A percentile compares a stretch with the other conserved stretches of the same genome.
phyloP scores from a whole-genome alignment of 768 basidiomycete genomes.

The Amanita rimosa region DNA sequence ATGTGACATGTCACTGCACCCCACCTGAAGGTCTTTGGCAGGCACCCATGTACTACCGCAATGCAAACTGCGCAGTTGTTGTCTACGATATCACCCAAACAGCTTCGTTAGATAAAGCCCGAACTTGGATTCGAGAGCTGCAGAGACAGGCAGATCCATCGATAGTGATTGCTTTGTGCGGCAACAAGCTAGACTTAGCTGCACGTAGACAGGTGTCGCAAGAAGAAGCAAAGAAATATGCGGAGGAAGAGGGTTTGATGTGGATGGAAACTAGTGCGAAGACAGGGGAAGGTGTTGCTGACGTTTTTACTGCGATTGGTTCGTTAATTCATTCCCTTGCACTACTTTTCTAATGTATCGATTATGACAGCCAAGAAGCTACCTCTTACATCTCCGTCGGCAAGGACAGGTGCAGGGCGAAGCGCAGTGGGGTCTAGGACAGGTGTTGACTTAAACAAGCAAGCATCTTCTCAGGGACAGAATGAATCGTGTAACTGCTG shows the following conservation, averaged over 20 bases:
- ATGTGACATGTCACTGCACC: slow-evolving; percentile 1
- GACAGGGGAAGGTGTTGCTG: slow-evolving; percentile 75
- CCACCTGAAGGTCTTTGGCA: slow-evolving; percentile 17
- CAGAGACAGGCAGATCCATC: slow-evolving; percentile 97
- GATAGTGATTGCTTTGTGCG: slow-evolving; percentile 92
- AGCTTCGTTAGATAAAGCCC: slow-evolving; percentile 88
- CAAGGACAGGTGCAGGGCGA: slow-evolving; percentile 42
- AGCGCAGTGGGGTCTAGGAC: slow-evolving; percentile 43
- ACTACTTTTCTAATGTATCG: slow-evolving; percentile 2
- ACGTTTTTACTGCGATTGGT: slow-evolving; percentile 85
- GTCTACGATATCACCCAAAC: slow-evolving; percentile 94
- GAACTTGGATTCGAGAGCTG: slow-evolving; percentile 92
- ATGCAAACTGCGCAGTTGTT: slow-evolving; percentile 88
- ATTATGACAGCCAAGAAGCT: slow-evolving; percentile 65
- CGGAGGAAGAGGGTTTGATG: slow-evolving; percentile 86
- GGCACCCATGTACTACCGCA: slow-evolving; percentile 96
- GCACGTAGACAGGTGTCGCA: slow-evolving; percentile 77
- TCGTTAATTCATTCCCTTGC: slow-evolving; percentile 13
- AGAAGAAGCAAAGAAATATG: slow-evolving; percentile 88
- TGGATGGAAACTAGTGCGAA: slow-evolving; percentile 92
- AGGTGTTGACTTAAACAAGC: slow-evolving; percentile 78
- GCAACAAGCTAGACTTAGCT: slow-evolving; percentile 87
- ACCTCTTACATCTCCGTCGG: slow-evolving; percentile 67
- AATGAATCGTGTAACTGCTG: slow-evolving; percentile 74
- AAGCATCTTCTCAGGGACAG: slow-evolving; percentile 37